Base-by-base conservation (phyloP, 257 asterid species). In the Solanum ossicruentum region DNA sequence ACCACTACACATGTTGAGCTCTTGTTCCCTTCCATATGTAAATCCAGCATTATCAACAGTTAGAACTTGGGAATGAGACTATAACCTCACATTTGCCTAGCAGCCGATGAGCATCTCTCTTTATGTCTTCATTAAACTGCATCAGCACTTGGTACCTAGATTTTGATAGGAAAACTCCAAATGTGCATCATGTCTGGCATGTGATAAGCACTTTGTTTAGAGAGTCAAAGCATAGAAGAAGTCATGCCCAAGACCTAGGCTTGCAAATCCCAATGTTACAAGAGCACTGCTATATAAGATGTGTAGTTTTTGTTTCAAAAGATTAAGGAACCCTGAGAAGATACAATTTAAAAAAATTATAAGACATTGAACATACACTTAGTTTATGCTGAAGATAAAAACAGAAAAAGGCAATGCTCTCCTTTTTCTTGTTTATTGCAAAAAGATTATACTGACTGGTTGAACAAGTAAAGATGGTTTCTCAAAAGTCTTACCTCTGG, bases 211-310 rank as follows among this genome's bases (percentile, higher is more conserved):
- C 28, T 57, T 71, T 36, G 70, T 51, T 82, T 69, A 85, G 69
- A 81, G 85, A 51, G 66, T 67, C 81, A 85, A 57, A 80, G 87
- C 87, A 69, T 69, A 47, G 83, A 85, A 81, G 75, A 85, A 85
- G 32, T 85, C 87, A 67, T 81, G 55, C 73, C 84, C 87, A 80
- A 85, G 56, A 47, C 83, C 87, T 69, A 81, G 54, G 63, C 75
- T 81, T 80, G 23, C 61, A 54, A 81, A 54, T 69, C 83, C 87
- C 82, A 85, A 57, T 81, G 60, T 55, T 2, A 81, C 58, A 69
- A 81, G 83, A 21, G 49, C 10, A 47, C 77, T 85, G 85, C 15
- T 36, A 47, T 49, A 43, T n/a, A 69, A 54, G 17, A 69, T 43
- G n/a, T 67, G 82, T 17, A 70, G 45, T 65, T 81, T 85, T 43